These are phyloP conservation scores for Candida tetrigidarum DNA, from an alignment of 1,139 yeast genomes.

Conservation along the genomic window DNA sequence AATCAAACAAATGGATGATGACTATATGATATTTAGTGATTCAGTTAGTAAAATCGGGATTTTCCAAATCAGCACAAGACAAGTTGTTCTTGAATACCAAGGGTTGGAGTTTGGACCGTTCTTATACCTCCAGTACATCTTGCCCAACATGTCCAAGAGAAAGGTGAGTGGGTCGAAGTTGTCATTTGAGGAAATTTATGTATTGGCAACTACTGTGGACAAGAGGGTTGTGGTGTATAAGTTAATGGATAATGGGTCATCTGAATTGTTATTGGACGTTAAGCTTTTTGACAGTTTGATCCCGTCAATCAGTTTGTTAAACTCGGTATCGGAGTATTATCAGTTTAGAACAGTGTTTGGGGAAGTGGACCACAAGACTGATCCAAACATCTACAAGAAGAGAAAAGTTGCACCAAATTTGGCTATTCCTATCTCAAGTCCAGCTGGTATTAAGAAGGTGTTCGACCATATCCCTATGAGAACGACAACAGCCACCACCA, in stretches of 20 bases:
- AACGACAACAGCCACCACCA: too few relatives aligned
- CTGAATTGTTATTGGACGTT: slow-evolving; percentile 18
- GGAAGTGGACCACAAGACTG: background rate
- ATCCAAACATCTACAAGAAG: slow-evolving; percentile 7
- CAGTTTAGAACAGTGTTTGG: slow-evolving; percentile 8
- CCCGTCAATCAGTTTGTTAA: slow-evolving; percentile 16
- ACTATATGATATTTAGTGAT: slow-evolving; percentile 32
- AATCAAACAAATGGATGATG: slow-evolving; percentile 23
- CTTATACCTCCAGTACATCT: slow-evolving; percentile 15
- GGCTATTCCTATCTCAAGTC: slow-evolving; percentile 2
- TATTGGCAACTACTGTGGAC: slow-evolving; percentile 29
- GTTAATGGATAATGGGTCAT: slow-evolving; percentile 25
- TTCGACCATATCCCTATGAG: background rate
- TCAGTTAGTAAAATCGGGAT: slow-evolving; percentile 38
- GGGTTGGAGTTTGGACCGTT: slow-evolving; percentile 34
- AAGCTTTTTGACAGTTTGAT: slow-evolving; percentile 17
- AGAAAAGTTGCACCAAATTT: slow-evolving; percentile 9
- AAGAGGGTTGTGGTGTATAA: slow-evolving; percentile 28
- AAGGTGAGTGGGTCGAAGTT: slow-evolving; percentile 9
- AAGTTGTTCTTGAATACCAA: slow-evolving; percentile 24
- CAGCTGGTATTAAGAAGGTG: background rate
- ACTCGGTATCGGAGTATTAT: background rate
- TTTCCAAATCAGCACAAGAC: slow-evolving; percentile 24
- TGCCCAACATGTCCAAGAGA: slow-evolving; percentile 11
- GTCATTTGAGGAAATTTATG: slow-evolving; percentile 25